Percentiles rank a stretch among this genome's conserved stretches.
These are phyloP conservation scores for Lentinus tigrinus DNA, from an alignment of 768 basidiomycete genomes.

Conservation along the genomic window DNA sequence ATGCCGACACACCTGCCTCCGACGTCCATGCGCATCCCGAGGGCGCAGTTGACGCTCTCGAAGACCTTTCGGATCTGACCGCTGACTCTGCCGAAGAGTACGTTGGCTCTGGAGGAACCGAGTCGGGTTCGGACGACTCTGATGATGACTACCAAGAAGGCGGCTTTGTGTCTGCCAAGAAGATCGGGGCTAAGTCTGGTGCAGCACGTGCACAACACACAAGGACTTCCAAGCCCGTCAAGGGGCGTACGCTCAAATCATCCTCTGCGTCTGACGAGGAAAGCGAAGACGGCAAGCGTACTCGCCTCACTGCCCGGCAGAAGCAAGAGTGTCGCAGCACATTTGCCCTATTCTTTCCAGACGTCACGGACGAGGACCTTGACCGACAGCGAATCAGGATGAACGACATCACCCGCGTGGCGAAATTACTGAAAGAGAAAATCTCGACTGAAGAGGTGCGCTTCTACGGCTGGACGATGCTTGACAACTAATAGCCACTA, in stretches of 20 bases:
- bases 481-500: not conserved
- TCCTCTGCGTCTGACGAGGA: not conserved
- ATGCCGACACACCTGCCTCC: slow-evolving; percentile 29
- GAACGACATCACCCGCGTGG: slow-evolving; percentile 61
- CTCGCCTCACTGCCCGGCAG: slow-evolving; percentile 48
- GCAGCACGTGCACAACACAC: slow-evolving; percentile 8
- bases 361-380: slow-evolving; percentile 44
- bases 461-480: slow-evolving; percentile 4
- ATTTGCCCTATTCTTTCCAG: slow-evolving; percentile 76
- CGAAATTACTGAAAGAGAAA: slow-evolving; percentile 66
- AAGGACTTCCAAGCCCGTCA: not conserved
- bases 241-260: not conserved
- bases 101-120: slow-evolving; percentile 15
- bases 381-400: slow-evolving; percentile 57
- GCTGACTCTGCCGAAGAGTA: slow-evolving; percentile 34
- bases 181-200: too few species aligned
- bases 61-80: slow-evolving; percentile 21
- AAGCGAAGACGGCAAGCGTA: not conserved
- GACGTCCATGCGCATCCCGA: slow-evolving; percentile 24
- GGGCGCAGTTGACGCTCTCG: slow-evolving; percentile 26
- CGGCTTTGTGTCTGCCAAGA: slow-evolving; percentile 10
- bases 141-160: slow-evolving; percentile 33
- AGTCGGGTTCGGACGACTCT: slow-evolving; percentile 33
- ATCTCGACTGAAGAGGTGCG: slow-evolving; percentile 74
- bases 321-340: slow-evolving; percentile 51